Percentiles rank a stretch among this genome's conserved stretches.
These are phyloP conservation scores for Hsuehochloa calcarea DNA, from an alignment of 176 grass and related monocot species.

Conservation along the genomic window DNA sequence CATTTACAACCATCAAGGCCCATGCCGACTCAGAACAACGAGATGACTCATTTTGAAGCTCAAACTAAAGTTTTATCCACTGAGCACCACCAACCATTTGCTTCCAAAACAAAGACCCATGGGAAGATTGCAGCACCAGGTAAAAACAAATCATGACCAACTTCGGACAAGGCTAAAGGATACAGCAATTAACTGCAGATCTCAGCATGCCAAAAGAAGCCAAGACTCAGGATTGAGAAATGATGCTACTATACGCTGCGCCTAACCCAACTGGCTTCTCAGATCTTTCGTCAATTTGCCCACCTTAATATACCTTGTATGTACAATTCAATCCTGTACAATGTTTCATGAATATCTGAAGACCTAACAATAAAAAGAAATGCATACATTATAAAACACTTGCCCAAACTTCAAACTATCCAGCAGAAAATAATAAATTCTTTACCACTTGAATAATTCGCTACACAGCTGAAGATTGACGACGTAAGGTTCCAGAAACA, in stretches of 20 bases:
- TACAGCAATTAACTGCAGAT: constrained; percentile 39
- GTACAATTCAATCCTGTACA: constrained; percentile 64
- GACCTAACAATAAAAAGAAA: constrained; percentile 26
- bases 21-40: constrained; percentile 29
- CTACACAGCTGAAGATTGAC: constrained; percentile 47
- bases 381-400: constrained; percentile 22
- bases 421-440: not conserved
- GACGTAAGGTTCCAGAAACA: constrained; percentile 38
- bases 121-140: constrained; percentile 6
- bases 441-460: constrained; percentile 35
- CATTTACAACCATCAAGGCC: constrained; percentile 41
- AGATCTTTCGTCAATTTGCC: constrained; percentile 43
- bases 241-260: not conserved
- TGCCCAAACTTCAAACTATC: not conserved
- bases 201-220: constrained; percentile 39
- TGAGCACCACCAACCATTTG: constrained; percentile 4
- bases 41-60: constrained; percentile 9
- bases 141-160: constrained; percentile 30
- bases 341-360: constrained; percentile 28
- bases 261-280: constrained; percentile 43
- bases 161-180: constrained; percentile 38
- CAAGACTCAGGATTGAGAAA: constrained; percentile 25
- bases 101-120: constrained; percentile 10
- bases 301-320: constrained; percentile 64
- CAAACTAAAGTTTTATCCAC: constrained; percentile 32